Evolutionary conservation across 345 rosid species (phyloP), one percentile per base, ranked within the genome.

Genomic region (Syzygium oleosum): DNA sequence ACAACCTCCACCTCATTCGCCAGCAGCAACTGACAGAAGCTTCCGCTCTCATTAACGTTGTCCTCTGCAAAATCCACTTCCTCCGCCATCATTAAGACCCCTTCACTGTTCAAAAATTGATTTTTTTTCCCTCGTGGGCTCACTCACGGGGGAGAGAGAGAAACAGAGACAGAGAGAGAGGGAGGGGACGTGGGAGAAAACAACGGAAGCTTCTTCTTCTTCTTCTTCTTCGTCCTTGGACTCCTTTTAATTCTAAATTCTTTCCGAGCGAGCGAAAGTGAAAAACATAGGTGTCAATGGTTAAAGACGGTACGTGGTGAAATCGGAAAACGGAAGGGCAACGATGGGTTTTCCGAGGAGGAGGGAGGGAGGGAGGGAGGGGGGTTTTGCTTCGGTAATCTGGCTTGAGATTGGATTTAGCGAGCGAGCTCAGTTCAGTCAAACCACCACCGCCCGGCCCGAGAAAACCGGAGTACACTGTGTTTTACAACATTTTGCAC

Each of bases 11-110:
- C 85, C 46, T 83, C 91, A 83, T 91, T 90, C 1, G 94, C 90
- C 88, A 95, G 91, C 55, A 95, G 91, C 86, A 95, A 88, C 91
- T 94, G 95, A 80, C 97, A 95, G 91, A 94, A 94, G 89, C 95
- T 94, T 21, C 92, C 77, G 52, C 84, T 34, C 83, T 58, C 88
- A 52, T 43, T 38, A 22, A 59, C 52, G 22, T 87, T 90, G 79
- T 90, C 93, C 85, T 89, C 92, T 46, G 77, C 86, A 52, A 84
- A 52, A 52, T 84, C 85, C 4, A 89, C 91, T 29, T 90, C 92
- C 31, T 68, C 86, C 34, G 89, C 93, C 41, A 93, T 95, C 98
- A 96, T 95, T 31, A n/a, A 52, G 16, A n/a, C 58, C 85, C 85
- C 38, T 17, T 84, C 85, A 21, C 58, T 34, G 46, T 21, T 68